Conservation (phyloP, 306 rosid genomes). For the Luffa aegyptiaca region DNA sequence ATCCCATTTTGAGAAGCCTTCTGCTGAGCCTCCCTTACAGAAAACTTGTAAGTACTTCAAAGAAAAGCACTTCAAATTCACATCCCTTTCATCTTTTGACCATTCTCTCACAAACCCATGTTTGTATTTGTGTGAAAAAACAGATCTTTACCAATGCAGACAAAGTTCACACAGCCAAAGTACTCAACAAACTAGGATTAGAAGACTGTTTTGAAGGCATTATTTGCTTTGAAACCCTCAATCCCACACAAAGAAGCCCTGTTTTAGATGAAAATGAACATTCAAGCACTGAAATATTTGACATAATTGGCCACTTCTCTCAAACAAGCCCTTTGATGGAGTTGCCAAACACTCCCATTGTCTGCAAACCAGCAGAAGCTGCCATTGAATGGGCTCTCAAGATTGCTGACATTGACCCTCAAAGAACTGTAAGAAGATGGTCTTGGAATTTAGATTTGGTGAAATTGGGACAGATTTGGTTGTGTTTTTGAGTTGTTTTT, state of each 20-base stretch:
- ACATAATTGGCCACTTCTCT: constrained; percentile 64
- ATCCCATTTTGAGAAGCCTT: constrained; percentile 63
- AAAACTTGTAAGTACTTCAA: constrained; percentile 46
- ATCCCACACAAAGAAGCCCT: constrained; percentile 42
- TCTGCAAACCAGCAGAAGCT: constrained; percentile 67
- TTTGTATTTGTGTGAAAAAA: neutral
- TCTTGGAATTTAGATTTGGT: neutral
- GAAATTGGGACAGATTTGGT: neutral
- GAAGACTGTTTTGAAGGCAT: constrained; percentile 91
- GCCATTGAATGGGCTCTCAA: constrained; percentile 65
- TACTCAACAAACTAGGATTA: constrained; percentile 72
- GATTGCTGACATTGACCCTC: constrained; percentile 63
- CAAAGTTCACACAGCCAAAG: constrained; percentile 60
- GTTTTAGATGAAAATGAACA: constrained; percentile 53
- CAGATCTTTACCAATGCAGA: constrained; percentile 95
- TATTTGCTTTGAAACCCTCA: constrained; percentile 85
- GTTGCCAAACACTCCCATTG: constrained; percentile 71
- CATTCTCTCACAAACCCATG: neutral
- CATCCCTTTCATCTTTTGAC: neutral
- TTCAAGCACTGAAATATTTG: constrained; percentile 51
- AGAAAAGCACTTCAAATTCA: neutral
- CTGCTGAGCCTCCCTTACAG: constrained; percentile 63
- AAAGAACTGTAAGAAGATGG: constrained; percentile 60
- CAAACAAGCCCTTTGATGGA: constrained; percentile 26
- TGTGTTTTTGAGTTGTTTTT: neutral